Conservation (phyloP, 169 alveolate species). For the Plasmodium vivax region DNA sequence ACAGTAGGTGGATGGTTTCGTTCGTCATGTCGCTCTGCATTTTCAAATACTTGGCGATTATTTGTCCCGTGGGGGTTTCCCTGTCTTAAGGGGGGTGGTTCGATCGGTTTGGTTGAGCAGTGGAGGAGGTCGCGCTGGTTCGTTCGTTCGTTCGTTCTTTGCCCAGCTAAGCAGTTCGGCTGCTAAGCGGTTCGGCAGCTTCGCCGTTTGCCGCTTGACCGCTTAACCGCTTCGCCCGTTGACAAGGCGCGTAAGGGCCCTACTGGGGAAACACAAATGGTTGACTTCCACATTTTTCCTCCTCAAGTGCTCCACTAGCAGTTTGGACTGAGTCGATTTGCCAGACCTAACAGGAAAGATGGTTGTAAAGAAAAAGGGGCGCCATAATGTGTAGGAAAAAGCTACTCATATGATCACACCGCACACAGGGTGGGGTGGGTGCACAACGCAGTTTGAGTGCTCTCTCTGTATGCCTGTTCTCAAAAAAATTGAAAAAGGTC, state of each 20-base stretch:
- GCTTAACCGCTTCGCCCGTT: no score
- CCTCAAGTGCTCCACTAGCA: constrained; percentile 80
- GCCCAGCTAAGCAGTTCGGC: not conserved
- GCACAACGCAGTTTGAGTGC: not conserved
- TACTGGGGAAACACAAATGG: constrained; percentile 88
- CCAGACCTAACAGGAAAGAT: constrained; percentile 88
- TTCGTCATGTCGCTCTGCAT: constrained; percentile 83
- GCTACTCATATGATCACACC: not conserved
- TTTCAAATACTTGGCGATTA: constrained; percentile 88
- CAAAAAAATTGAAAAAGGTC: not conserved
- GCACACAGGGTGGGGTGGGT: not conserved
- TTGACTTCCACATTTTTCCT: constrained; percentile 77
- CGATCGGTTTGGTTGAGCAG: not conserved
- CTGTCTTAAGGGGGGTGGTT: constrained; percentile 80
- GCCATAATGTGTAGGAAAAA: not conserved
- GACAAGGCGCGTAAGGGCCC: constrained; percentile 7
- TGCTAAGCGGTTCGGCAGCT: not conserved
- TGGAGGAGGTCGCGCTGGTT: no score
- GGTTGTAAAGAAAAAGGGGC: not conserved
- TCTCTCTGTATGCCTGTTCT: not conserved
- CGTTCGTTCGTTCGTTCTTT: not conserved
- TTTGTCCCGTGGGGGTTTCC: constrained; percentile 87
- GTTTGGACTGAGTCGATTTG: constrained; percentile 90
- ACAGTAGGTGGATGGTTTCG: constrained; percentile 92
- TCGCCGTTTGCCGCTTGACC: not conserved